Percentiles rank a stretch among this genome's conserved stretches.
Conservation (phyloP, 2,329 filamentous ascomycete genomes). For the Cladosporium phlei region DNA sequence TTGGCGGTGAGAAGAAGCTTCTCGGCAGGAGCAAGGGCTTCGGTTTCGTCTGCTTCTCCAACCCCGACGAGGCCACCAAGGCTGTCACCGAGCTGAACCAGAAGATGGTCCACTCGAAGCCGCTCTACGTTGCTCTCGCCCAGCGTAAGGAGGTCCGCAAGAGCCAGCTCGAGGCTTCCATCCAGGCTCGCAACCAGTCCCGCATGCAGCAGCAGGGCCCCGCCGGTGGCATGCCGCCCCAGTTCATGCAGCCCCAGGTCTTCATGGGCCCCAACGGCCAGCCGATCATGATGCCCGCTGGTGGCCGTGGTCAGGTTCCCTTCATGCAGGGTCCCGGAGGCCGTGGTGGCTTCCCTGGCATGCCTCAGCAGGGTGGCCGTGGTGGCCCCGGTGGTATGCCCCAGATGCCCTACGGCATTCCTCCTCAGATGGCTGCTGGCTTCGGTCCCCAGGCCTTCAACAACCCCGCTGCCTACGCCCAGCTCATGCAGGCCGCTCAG, state of each 20-base stretch:
- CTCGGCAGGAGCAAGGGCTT: conserved; percentile 99
- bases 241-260: conserved; percentile 76
- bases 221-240: conserved; percentile 71
- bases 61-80: conserved; percentile 98
- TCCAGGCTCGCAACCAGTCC: conserved; percentile 97
- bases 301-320: conserved; percentile 53
- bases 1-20: conserved; percentile 57
- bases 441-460: conserved; percentile 75
- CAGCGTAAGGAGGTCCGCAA: conserved; percentile 99
- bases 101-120: conserved; percentile 96
- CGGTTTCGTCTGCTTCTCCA: conserved; percentile 99
- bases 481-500: conserved; percentile 63
- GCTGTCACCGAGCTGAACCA: conserved; percentile 99
- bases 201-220: conserved; percentile 96
- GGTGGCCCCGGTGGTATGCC: conserved; percentile 71
- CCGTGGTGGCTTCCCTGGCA: conserved; percentile 79
- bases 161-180: conserved; percentile 97
- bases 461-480: conserved; percentile 60
- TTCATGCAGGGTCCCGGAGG: conserved; percentile 62
- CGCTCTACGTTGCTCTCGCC: conserved; percentile 92
- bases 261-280: conserved; percentile 81
- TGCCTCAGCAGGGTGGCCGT: conserved; percentile 79
- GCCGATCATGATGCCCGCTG: conserved; percentile 55
- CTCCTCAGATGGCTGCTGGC: conserved; percentile 59
- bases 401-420: conserved; percentile 80